Conservation (phyloP, 352 stramenopile species). For the Globisporangium paddicum region DNA sequence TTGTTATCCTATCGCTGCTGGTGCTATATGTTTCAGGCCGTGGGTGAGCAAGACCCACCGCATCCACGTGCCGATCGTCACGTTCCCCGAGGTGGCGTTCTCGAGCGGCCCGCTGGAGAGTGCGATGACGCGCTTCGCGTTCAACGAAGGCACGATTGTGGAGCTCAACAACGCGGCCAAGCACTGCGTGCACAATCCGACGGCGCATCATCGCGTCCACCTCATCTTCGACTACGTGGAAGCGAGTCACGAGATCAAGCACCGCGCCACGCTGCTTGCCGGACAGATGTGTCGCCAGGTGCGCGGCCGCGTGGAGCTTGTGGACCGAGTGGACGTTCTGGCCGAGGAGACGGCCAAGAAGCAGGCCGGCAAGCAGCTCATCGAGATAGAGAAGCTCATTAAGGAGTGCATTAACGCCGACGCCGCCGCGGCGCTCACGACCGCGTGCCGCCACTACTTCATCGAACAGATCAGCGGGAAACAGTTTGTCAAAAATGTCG, state of each 20-base stretch:
- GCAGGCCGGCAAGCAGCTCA: constrained; percentile 22
- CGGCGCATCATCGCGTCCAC: constrained; percentile 86
- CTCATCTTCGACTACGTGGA: constrained; percentile 97
- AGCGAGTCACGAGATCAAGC: constrained; percentile 14
- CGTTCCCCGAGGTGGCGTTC: constrained; percentile 58
- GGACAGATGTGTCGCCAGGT: constrained; percentile 49
- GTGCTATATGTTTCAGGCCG: constrained; percentile 9
- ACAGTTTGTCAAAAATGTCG: constrained; percentile 27
- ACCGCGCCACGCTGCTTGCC: constrained; percentile 23
- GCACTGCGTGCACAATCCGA: constrained; percentile 89
- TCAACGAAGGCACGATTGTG: constrained; percentile 90
- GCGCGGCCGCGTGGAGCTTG: constrained; percentile 46
- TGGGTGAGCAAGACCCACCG: constrained; percentile 94
- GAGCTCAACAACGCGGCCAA: constrained; percentile 98
- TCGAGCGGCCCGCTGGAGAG: constrained; percentile 52
- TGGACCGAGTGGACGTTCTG: constrained; percentile 21
- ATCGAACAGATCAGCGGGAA: constrained; percentile 56
- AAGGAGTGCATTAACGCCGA: constrained; percentile 15
- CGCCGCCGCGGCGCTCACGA: constrained; percentile 19
- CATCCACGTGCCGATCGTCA: constrained; percentile 92
- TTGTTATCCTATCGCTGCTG: neutral
- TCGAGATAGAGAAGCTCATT: constrained; percentile 23
- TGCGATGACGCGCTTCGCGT: constrained; percentile 68
- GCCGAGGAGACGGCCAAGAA: constrained; percentile 19
- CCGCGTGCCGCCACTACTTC: constrained; percentile 46